phyloP scores from a whole-genome alignment of 2,329 filamentous ascomycete genomes.

The Fulvia fulva region DNA sequence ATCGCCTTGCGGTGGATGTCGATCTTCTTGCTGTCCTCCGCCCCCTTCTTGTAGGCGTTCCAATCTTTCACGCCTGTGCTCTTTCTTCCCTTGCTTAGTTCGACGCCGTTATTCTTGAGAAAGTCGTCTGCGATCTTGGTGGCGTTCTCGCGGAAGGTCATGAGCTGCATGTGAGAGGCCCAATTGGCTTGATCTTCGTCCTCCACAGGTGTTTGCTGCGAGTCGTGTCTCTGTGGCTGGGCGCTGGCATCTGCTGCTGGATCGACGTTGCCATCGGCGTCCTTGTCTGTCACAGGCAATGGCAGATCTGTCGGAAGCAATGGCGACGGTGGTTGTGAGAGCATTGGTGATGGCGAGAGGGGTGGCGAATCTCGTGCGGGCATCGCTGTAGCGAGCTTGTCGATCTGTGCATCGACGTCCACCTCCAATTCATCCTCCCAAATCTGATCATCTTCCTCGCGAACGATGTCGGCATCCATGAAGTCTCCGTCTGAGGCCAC shows the following conservation, averaged over 20 bases:
- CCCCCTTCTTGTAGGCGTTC: background rate
- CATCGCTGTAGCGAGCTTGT: background rate
- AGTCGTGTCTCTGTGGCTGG: background rate
- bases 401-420: background rate
- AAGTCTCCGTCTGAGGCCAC: background rate
- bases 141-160: slow-evolving; percentile 7
- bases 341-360: background rate
- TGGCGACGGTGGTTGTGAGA: too few species aligned
- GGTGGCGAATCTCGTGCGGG: background rate
- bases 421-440: background rate
- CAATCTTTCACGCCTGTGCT: background rate
- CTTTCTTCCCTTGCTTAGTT: background rate
- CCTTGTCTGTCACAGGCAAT: too few species aligned
- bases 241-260: background rate
- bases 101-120: slow-evolving; percentile 3
- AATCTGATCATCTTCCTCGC: slow-evolving; percentile 1
- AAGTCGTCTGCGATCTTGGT: slow-evolving; percentile 11
- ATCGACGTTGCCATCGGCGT: too few species aligned
- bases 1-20: slow-evolving; percentile 6
- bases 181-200: background rate
- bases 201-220: background rate
- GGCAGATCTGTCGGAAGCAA: too few species aligned
- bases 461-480: slow-evolving; percentile 1
- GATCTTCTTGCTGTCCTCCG: slow-evolving; percentile 13
- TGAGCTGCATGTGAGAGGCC: slow-evolving; percentile 12